These are phyloP conservation scores for Geotrichum klebahnii DNA, from an alignment of 1,139 yeast genomes.

Conservation along the genomic window DNA sequence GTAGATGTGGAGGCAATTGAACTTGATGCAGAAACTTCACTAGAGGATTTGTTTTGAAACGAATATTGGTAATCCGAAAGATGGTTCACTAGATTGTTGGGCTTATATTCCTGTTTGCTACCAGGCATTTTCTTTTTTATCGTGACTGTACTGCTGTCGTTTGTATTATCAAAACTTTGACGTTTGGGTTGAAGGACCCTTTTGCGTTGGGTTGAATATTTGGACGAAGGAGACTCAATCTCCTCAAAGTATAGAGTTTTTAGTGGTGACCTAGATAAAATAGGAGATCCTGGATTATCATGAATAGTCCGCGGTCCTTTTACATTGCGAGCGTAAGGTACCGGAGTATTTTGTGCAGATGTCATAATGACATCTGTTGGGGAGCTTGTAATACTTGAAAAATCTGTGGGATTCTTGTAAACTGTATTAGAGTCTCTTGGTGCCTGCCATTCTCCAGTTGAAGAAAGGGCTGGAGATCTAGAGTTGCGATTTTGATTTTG, in stretches of 20 bases:
- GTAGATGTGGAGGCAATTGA: slow-evolving; percentile 4
- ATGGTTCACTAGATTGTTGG: too few relatives aligned
- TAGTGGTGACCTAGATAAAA: background rate
- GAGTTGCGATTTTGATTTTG: background rate
- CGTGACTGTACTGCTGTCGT: background rate
- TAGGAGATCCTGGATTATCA: slow-evolving; percentile 6
- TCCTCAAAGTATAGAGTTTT: background rate
- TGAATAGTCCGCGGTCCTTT: slow-evolving; percentile 18
- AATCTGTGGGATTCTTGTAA: background rate
- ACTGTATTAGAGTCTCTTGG: background rate
- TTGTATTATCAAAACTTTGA: background rate
- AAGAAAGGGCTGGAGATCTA: background rate
- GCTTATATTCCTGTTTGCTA: too few relatives aligned
- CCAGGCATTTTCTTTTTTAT: too few relatives aligned
- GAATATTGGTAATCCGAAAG: too few relatives aligned
- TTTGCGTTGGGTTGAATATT: background rate
- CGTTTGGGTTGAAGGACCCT: background rate
- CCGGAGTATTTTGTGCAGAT: background rate
- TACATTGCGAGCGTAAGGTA: slow-evolving; percentile 9
- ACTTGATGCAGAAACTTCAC: slow-evolving; percentile 6
- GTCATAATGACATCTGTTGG: background rate
- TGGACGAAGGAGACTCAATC: background rate
- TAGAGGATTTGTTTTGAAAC: background rate
- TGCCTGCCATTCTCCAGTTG: background rate
- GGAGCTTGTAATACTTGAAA: background rate